phyloP scores from a whole-genome alignment of 169 alveolate species.

The Plasmodium yoelii region DNA sequence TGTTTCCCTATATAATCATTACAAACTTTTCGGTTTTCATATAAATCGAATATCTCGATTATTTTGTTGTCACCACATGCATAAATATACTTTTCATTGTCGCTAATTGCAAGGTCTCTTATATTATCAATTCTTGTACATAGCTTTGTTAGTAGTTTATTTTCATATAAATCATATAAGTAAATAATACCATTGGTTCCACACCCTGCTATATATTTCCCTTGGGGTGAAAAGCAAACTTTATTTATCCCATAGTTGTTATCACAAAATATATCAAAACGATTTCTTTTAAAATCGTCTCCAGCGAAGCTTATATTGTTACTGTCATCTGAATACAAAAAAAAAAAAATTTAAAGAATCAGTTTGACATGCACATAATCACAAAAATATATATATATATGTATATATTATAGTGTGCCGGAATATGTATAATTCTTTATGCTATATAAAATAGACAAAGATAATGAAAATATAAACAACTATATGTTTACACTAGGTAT shows the following conservation, averaged over 20 bases:
- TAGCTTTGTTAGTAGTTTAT: conserved; percentile 51
- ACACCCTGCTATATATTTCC: conserved; percentile 77
- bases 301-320: conserved; percentile 27
- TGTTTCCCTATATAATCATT: conserved; percentile 36
- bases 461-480: not conserved
- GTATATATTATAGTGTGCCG: too few species aligned
- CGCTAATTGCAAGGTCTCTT: conserved; percentile 63
- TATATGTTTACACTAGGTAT: not conserved
- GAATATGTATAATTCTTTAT: too few species aligned
- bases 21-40: conserved; percentile 20
- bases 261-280: conserved; percentile 31
- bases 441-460: too few species aligned
- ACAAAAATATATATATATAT: too few species aligned
- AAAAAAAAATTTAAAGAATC: not conserved
- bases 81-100: conserved; percentile 72
- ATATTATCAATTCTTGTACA: conserved; percentile 58
- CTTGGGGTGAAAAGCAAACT: conserved; percentile 76
- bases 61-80: conserved; percentile 73
- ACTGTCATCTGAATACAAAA: conserved; percentile 24
- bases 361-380: too few species aligned
- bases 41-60: conserved; percentile 66
- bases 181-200: conserved; percentile 64
- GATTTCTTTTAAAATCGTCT: conserved; percentile 2
- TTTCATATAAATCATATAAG: conserved; percentile 69
- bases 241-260: conserved; percentile 56